Evolutionary conservation across 1,284 basidiomycete species (phyloP), one percentile per base, ranked within the genome.

Genomic region (Ustilago shanxiensis): DNA sequence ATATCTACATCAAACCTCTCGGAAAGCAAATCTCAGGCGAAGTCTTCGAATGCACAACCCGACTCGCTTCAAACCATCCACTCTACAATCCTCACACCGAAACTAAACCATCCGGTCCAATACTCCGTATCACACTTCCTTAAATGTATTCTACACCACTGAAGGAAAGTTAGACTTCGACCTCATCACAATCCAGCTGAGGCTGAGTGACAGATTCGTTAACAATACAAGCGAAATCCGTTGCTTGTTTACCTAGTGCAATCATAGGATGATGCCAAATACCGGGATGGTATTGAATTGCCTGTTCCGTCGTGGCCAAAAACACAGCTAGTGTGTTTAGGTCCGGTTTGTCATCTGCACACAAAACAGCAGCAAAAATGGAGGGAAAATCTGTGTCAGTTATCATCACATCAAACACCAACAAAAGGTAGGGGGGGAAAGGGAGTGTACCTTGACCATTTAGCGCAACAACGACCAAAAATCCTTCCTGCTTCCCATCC

Each of bases 241-340:
- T 83, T 13, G 72, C 44, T n/a, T 62, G 53, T 11, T 41, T 41
- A 18, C 79, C 80, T 3, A 83, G 55, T 16, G 80, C 77, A 29
- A 82, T 72, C 80, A 84, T 79, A 6, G 83, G 82, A 49, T 81
- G 79, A 29, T 84, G 83, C 83, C 83, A 84, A 18, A 79, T 58
- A 37, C 82, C 83, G 1, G 82, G 70, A 28, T 73, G 70, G 61
- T 84, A 84, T 60, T 73, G 77, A 52, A 83, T 83, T 53, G 67
- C 82, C 57, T 83, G 83, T 22, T 78, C 69, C 6, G 76, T 72
- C 22, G 66, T 67, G 0, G 80, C 79, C 35, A 59, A 26, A 44
- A 83, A 85, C 18, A 78, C 80, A 20, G 59, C 62, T 3, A 85
- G 61, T 1, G 83, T 78, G 20, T 16, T 57, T 49, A 83, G 57